These are phyloP conservation scores for Tetrastigma voinierianum DNA, from an alignment of 164 flowering plant species.

Conservation along the genomic window DNA sequence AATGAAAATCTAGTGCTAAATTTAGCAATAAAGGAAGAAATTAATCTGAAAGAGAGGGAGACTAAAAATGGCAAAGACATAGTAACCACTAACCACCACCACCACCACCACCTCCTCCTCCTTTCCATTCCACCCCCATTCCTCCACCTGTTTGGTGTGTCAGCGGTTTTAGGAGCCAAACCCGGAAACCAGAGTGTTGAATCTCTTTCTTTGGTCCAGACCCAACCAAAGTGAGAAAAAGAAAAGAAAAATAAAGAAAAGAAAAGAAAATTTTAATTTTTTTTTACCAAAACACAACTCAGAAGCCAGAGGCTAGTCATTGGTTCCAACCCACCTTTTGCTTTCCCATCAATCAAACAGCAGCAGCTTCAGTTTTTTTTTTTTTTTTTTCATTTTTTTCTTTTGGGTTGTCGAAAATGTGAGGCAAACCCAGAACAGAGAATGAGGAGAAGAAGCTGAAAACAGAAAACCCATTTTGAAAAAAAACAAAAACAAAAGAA, in stretches of 20 bases:
- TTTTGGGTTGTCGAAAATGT: too few species aligned
- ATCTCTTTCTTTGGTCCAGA: conserved; percentile 20
- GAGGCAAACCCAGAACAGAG: too few species aligned
- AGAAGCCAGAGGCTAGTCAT: conserved; percentile 17
- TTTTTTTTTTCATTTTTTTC: conserved; percentile 7
- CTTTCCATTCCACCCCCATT: conserved; percentile 22
- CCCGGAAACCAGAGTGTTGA: conserved; percentile 24
- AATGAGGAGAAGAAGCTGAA: conserved; percentile 5
- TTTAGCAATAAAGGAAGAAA: not conserved
- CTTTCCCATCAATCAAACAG: conserved; percentile 24
- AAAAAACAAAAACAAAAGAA: not conserved
- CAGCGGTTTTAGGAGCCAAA: conserved; percentile 46
- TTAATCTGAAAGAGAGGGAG: not conserved
- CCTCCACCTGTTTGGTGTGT: conserved; percentile 50
- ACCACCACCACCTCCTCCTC: conserved; percentile 14
- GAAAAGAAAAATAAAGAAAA: not conserved
- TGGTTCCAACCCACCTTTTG: conserved; percentile 21
- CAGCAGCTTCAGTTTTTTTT: not conserved
- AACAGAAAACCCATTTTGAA: not conserved
- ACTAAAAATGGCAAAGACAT: conserved; percentile 30
- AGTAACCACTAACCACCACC: too few species aligned
- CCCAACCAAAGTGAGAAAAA: conserved; percentile 11
- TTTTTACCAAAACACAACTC: not conserved
- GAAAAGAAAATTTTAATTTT: conserved; percentile 6
- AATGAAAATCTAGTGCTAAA: not conserved